Conservation (phyloP, 306 rosid species). For the Glycine tomentella region DNA sequence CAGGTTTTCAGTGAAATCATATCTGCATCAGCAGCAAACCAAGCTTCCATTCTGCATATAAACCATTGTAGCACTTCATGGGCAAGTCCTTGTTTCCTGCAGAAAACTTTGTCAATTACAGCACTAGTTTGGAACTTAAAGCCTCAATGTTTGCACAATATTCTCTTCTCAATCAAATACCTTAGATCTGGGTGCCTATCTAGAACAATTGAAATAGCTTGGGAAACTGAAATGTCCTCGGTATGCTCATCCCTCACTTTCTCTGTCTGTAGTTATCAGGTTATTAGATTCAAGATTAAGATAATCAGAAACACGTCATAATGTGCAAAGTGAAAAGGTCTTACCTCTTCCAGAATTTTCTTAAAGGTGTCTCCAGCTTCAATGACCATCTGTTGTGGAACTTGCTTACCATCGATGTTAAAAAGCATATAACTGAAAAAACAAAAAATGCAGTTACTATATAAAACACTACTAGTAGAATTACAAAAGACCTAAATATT, state of each 20-base stretch:
- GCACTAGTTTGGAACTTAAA: slow-evolving; percentile 29
- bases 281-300: slow-evolving; percentile 37
- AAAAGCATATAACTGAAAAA: slow-evolving; percentile 75
- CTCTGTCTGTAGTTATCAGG: slow-evolving; percentile 57
- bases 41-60: slow-evolving; percentile 84
- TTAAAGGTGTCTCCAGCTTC: slow-evolving; percentile 78
- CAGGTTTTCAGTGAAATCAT: slow-evolving; percentile 76
- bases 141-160: slow-evolving; percentile 1
- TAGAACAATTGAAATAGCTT: slow-evolving; percentile 70
- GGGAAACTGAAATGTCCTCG: slow-evolving; percentile 69
- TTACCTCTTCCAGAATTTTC: slow-evolving; percentile 73
- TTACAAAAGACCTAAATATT: slow-evolving; percentile 30
- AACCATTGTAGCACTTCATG: slow-evolving; percentile 79
- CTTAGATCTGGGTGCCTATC: slow-evolving; percentile 71
- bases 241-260: slow-evolving; percentile 75
- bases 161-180: slow-evolving; percentile 44
- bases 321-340: slow-evolving; percentile 32
- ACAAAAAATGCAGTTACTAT: slow-evolving; percentile 31
- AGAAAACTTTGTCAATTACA: slow-evolving; percentile 31
- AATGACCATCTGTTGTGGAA: slow-evolving; percentile 71
- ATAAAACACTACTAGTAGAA: slow-evolving; percentile 7
- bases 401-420: slow-evolving; percentile 69
- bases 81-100: slow-evolving; percentile 76
- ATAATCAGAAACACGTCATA: slow-evolving; percentile 26
- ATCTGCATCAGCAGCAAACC: slow-evolving; percentile 91